Percentiles rank a stretch among this genome's conserved stretches.
Conservation (phyloP, 768 basidiomycete genomes). For the Nidularia pulvinata region DNA sequence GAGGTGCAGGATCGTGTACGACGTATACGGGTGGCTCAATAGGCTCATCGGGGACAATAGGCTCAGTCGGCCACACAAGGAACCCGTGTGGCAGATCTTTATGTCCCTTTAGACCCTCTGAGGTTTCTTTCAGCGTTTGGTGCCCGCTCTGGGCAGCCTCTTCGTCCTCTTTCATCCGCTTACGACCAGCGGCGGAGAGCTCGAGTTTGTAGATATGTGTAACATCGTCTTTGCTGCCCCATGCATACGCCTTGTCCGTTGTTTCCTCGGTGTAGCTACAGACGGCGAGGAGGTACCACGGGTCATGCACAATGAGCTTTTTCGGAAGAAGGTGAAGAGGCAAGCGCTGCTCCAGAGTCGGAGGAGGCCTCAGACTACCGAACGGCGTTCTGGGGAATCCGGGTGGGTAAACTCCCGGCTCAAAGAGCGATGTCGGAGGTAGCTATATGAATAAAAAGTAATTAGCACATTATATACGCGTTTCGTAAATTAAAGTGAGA, state of each 20-base stretch:
- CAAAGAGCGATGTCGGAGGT: no score
- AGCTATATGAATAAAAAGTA: no score
- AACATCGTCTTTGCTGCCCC: background rate
- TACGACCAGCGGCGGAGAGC: constrained; percentile 2
- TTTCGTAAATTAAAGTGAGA: background rate
- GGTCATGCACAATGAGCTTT: constrained; percentile 42
- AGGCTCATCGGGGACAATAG: constrained; percentile 4
- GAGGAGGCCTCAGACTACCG: constrained; percentile 40
- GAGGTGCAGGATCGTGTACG: constrained; percentile 19
- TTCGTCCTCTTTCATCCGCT: constrained; percentile 6
- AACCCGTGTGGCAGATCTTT: constrained; percentile 7
- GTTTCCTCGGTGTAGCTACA: constrained; percentile 1
- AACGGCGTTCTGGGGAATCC: constrained; percentile 29
- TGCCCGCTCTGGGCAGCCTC: background rate
- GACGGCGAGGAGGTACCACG: constrained; percentile 28
- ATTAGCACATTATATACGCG: no score
- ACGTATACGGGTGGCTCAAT: constrained; percentile 22
- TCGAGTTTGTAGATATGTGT: constrained; percentile 25
- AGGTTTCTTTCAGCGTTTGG: background rate
- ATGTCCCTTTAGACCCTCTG: constrained; percentile 4
- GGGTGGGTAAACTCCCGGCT: no score
- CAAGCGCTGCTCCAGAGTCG: constrained; percentile 22
- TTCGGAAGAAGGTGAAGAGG: constrained; percentile 32
- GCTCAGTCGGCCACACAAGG: constrained; percentile 7
- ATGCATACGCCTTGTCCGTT: background rate